Percentiles rank a stretch among this genome's conserved stretches.
phyloP scores from a whole-genome alignment of 306 rosid genomes.

The Vachellia collinsii region DNA sequence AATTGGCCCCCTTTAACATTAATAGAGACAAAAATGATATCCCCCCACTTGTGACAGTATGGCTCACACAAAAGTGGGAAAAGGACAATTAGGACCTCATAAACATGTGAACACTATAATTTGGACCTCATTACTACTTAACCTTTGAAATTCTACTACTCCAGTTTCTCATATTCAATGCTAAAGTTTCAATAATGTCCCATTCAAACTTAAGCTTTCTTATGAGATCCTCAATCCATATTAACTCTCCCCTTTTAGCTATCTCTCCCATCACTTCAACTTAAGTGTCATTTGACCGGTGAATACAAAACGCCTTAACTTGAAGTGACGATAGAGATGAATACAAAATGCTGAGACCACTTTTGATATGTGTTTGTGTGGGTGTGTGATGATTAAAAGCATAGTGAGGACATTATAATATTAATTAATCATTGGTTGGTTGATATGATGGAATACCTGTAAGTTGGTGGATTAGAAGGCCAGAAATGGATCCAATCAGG shows the following conservation, averaged over 20 bases:
- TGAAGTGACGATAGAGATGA: no score
- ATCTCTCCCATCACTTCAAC: neutral
- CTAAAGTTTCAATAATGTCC: no score
- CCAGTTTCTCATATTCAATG: no score
- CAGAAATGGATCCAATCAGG: slow-evolving; percentile 58
- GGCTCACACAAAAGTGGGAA: neutral
- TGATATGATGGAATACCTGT: slow-evolving; percentile 36
- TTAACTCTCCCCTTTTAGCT: neutral
- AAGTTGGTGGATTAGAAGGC: slow-evolving; percentile 60
- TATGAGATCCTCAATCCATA: neutral
- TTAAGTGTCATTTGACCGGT: neutral
- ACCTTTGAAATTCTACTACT: no score
- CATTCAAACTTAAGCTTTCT: no score
- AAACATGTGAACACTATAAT: no score
- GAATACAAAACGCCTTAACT: no score
- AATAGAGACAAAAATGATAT: neutral
- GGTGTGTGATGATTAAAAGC: neutral
- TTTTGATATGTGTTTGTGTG: no score
- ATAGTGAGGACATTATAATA: no score
- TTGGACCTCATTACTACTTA: no score
- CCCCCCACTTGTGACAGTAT: neutral
- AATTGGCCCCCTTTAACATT: neutral
- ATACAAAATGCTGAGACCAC: no score
- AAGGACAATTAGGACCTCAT: no score
- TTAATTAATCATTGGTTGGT: neutral